Evolutionary conservation across 2,329 filamentous ascomycete genomes (phyloP), one percentile per base, ranked within the genome.

Genomic region (Penicillium sp.): DNA sequence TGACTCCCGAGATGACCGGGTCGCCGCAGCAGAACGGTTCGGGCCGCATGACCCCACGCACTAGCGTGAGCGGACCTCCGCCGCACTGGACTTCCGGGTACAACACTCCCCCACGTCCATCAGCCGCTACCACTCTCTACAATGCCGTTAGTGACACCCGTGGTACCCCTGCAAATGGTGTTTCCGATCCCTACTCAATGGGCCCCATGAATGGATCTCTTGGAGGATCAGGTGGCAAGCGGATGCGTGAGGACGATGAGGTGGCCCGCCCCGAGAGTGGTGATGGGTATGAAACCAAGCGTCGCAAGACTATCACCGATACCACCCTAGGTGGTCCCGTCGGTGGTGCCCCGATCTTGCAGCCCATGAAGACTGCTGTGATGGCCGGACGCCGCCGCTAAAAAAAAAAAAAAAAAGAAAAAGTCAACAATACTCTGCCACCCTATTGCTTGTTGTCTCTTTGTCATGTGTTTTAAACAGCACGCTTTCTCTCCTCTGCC

Each of bases 91-190:
- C 83, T 6, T 84, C 82, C 50, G 88, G 87, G 26, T 96, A 96
- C 77, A 89, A 81, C 71, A 93, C 91, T 1, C 89, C 93, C 48
- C 91, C 92, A 22, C 87, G 91, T 43, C 80, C 84, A 2, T 63
- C 75, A 1, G 83, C 89, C 3, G 87, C 90, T 1, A 93, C 90
- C 79, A 96, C 87, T 70, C 80, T 96, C 50, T 96, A 96, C 81
- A 96, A 87, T 74, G 89, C 96, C 61, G 92, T 96, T 79, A 93
- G 89, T 72, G 91, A 90, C 70, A 89, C 91, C 58, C 85, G 90
- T 26, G 85, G 80, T 48, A 77, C 81, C 29, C 75, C 85, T 11
- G 79, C 84, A 19, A 91, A 90, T 64, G 88, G 88, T 29, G 75
- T 82, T 21, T 83, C 83, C 49, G 90, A 96, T 63, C 84, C 87